A percentile compares a stretch with the other conserved stretches of the same genome.
phyloP scores from a whole-genome alignment of 2,329 filamentous ascomycete genomes.

The Didymella sp. region DNA sequence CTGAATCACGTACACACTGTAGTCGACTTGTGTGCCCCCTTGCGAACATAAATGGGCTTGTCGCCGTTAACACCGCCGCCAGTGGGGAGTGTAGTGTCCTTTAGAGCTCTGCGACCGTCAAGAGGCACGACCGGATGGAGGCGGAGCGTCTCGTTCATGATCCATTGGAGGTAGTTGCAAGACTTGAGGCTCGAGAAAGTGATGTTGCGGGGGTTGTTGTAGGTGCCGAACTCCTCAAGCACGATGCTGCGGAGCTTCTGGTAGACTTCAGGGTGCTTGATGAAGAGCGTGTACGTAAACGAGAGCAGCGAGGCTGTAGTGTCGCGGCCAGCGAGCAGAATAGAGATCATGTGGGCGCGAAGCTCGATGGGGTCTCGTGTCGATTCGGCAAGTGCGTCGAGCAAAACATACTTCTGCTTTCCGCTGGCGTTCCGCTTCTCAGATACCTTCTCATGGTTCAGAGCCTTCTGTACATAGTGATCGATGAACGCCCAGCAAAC shows the following conservation, averaged over 20 bases:
- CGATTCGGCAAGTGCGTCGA: slow-evolving; percentile 80
- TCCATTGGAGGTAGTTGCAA: slow-evolving; percentile 43
- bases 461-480: slow-evolving; percentile 33
- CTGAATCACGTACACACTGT: slow-evolving; percentile 44
- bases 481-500: slow-evolving; percentile 39
- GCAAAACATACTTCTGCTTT: slow-evolving; percentile 71
- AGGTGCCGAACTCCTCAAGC: slow-evolving; percentile 52
- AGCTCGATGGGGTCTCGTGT: slow-evolving; percentile 72
- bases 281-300: slow-evolving; percentile 66
- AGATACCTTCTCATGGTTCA: slow-evolving; percentile 26
- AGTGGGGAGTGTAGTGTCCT: slow-evolving; percentile 44
- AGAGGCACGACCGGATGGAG: slow-evolving; percentile 46
- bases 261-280: slow-evolving; percentile 48
- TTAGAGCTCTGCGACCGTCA: slow-evolving; percentile 39
- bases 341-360: slow-evolving; percentile 80
- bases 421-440: slow-evolving; percentile 21
- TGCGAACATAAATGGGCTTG: slow-evolving; percentile 42
- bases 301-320: slow-evolving; percentile 82
- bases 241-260: slow-evolving; percentile 47
- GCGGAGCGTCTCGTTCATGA: slow-evolving; percentile 46
- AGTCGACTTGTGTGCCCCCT: slow-evolving; percentile 42
- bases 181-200: slow-evolving; percentile 50
- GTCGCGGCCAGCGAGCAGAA: slow-evolving; percentile 84
- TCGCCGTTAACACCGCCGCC: slow-evolving; percentile 48
- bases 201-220: slow-evolving; percentile 46